Conservation (phyloP, 768 basidiomycete species). For the Coprinopsis cinerea region DNA sequence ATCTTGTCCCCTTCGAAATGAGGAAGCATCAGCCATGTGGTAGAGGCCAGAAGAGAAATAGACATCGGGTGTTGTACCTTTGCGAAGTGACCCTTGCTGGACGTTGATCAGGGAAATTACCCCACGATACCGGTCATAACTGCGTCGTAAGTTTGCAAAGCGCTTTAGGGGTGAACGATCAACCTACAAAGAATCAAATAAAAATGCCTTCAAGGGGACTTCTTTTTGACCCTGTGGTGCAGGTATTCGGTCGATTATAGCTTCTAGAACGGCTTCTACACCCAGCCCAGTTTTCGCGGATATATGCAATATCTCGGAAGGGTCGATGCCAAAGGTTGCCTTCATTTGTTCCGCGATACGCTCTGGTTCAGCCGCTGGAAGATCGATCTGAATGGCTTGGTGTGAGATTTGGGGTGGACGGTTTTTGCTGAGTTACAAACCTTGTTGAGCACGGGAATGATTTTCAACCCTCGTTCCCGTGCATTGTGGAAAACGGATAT, state of each 20-base stretch:
- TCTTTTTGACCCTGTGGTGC: slow-evolving; percentile 55
- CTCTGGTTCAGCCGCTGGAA: slow-evolving; percentile 83
- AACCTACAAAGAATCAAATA: slow-evolving; percentile 85
- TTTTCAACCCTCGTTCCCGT: slow-evolving; percentile 68
- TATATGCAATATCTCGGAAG: slow-evolving; percentile 67
- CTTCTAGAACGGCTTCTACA: slow-evolving; percentile 68
- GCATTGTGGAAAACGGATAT: slow-evolving; percentile 93
- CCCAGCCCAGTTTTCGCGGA: slow-evolving; percentile 92
- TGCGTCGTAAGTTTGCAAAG: slow-evolving; percentile 25
- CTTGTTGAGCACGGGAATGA: slow-evolving; percentile 94
- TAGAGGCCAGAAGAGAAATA: background rate
- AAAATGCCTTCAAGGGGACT: slow-evolving; percentile 69
- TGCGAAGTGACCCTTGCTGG: slow-evolving; percentile 72
- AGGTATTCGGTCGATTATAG: slow-evolving; percentile 81
- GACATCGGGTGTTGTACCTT: slow-evolving; percentile 43
- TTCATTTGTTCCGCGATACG: slow-evolving; percentile 77
- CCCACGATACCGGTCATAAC: slow-evolving; percentile 93
- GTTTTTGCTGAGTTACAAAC: slow-evolving; percentile 28
- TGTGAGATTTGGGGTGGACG: slow-evolving; percentile 4
- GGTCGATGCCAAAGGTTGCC: slow-evolving; percentile 75
- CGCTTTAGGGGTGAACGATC: slow-evolving; percentile 22
- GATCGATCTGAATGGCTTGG: slow-evolving; percentile 78
- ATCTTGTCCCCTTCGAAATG: slow-evolving; percentile 75
- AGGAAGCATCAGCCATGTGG: background rate
- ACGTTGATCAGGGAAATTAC: slow-evolving; percentile 89